Base-by-base conservation (phyloP, 805 yeast genomes). In the Metschnikowia arizonensis region DNA sequence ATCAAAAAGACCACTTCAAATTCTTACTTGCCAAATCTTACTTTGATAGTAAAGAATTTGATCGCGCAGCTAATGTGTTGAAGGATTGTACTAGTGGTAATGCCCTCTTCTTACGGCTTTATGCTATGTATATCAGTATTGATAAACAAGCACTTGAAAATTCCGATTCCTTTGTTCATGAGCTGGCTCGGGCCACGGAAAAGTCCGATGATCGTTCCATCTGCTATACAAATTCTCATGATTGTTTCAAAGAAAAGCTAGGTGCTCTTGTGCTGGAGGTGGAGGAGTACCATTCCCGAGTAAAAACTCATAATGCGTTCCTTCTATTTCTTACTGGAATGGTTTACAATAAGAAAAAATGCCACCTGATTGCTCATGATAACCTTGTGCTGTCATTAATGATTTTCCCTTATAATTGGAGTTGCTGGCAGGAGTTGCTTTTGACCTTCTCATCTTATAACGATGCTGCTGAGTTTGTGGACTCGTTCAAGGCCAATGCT, bases 371-470 rank as follows among this genome's bases (percentile, higher is more conserved):
- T 29, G 97, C 97, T 0, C 81, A 83, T 46, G 69, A 75, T 19
- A 68, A 69, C 36, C 73, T 90, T 26, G 69, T 81, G 25, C 73
- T 72, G 38, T 83, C 97, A 1, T 59, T 91, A 11, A 68, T 74
- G 19, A 41, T 74, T 24, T 88, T 83, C 55, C 96, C 97, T 0
- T 85, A 75, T 62, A 91, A 91, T 62, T 93, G 99, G 99, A 78
- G 90, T 44, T 85, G 93, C 47, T 93, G 97, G 97, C 73, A 76
- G 46, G 97, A 91, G 59, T 69, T 93, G 32, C 67, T 81, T 10
- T 68, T 79, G 3, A 79, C 87, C 43, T 65, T 88, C 24, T 64
- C 77, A 6, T 74, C 79, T 25, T 73, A 81, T 44, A 85, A 83
- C 48, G 86, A 85, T 44, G 83, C 88, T 0, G 46, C 68, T 39